These are phyloP conservation scores for Ajuga chamaepitys DNA, from an alignment of 257 asterid genomes.

Conservation along the genomic window DNA sequence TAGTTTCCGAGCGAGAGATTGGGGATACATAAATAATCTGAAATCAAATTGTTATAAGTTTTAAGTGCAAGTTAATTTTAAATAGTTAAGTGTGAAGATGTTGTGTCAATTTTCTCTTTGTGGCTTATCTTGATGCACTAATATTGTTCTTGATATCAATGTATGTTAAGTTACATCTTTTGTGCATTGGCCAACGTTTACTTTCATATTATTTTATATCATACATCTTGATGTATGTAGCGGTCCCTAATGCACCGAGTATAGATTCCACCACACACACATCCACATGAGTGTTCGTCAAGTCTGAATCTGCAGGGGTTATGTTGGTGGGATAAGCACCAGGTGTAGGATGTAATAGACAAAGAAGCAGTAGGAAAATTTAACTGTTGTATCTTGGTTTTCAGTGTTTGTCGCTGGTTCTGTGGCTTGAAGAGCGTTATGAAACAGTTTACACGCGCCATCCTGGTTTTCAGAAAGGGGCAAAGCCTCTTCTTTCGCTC, in stretches of 20 bases:
- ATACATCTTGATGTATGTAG: too few species aligned
- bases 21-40: neutral
- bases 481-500: conserved; percentile 65
- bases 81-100: neutral
- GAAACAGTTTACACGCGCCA: conserved; percentile 74
- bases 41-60: neutral
- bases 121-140: neutral
- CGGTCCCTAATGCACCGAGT: too few species aligned
- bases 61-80: too few species aligned
- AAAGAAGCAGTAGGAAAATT: neutral
- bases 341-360: too few species aligned
- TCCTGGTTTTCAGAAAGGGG: conserved; percentile 84
- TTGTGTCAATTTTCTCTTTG: neutral
- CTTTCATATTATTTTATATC: too few species aligned
- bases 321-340: too few species aligned
- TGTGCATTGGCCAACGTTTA: neutral
- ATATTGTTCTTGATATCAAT: neutral
- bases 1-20: neutral
- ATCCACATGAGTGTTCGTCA: too few species aligned
- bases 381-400: neutral
- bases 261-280: too few species aligned
- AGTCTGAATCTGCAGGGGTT: too few species aligned
- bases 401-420: conserved; percentile 81
- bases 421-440: conserved; percentile 96
- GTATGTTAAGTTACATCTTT: neutral